Base-by-base conservation (phyloP, 148 eudicot genomes). In the Simmondsia chinensis region DNA sequence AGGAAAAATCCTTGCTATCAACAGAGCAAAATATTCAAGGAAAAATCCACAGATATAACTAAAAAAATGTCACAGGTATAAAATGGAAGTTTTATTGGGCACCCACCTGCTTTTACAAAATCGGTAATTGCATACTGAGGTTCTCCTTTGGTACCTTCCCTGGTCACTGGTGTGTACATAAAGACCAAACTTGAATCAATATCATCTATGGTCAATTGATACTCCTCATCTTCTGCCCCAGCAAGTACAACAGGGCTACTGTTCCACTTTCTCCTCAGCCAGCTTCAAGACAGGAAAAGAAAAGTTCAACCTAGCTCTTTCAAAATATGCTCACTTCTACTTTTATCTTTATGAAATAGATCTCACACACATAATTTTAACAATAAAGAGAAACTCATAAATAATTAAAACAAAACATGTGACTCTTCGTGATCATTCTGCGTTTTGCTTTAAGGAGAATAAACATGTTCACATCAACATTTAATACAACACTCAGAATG, bases 51-150 rank as follows among this genome's bases (percentile, higher is more conserved):
- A 13, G 13, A 6, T 3, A 38, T 18, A 40, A 21, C 13, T 19
- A 7, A 38, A 21, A n/a, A n/a, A n/a, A n/a, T n/a, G n/a, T 11
- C 13, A n/a, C 6, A 21, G 16, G 14, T 25, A 21, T 7, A 7
- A 26, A 25, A 20, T 3, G 25, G 31, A 57, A 38, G 27, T 41
- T 43, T 15, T 23, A 31, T 40, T 44, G 33, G 15, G 15, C 36
- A 33, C 42, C 17, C 45, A 82, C 99, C 99, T 70, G 99, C 79
- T 79, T 85, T 91, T 39, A 91, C 72, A 64, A 74, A 75, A 60
- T 91, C 99, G 36, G 99, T 91, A 50, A 91, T 91, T 50, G 96
- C 82, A 77, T 86, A 91, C 37, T 91, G 99, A 63, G 99, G 89
- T 52, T 91, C 95, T 49, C 99, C 99, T 73, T 91, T 85, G 46